Conservation (phyloP, 495 filamentous ascomycete species). For the Aspergillus biplanus region DNA sequence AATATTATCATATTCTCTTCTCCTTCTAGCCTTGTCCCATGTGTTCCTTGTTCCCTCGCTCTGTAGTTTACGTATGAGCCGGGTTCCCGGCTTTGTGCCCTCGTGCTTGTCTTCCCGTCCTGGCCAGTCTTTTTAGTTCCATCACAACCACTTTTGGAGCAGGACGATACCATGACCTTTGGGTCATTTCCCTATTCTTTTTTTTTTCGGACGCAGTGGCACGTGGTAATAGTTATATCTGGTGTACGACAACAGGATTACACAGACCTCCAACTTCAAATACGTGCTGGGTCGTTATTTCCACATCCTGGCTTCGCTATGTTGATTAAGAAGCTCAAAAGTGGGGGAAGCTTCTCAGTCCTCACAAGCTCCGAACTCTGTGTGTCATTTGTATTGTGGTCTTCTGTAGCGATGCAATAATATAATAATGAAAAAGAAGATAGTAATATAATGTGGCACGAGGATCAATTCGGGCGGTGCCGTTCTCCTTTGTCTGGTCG, state of each 20-base stretch:
- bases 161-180: not conserved
- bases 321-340: not conserved
- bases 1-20: not conserved
- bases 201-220: not conserved
- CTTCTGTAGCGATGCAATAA: not conserved
- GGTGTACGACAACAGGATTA: not conserved
- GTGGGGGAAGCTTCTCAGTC: not conserved
- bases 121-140: not conserved
- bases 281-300: not conserved
- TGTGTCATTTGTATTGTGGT: too few species aligned
- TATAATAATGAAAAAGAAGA: not conserved
- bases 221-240: not conserved
- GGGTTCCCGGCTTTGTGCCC: too few species aligned
- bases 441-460: not conserved
- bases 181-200: not conserved
- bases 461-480: slow-evolving; percentile 14
- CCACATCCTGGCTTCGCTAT: not conserved
- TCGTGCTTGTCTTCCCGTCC: too few species aligned
- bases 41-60: not conserved
- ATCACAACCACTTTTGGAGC: slow-evolving; percentile 1
- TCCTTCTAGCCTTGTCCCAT: not conserved
- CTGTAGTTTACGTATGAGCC: not conserved
- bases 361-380: too few species aligned
- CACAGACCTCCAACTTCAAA: too few species aligned
- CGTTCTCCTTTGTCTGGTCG: slow-evolving; percentile 7